Percentiles rank a stretch among this genome's conserved stretches.
These are phyloP conservation scores for Alternaria novae-zelandiae DNA, from an alignment of 2,329 filamentous ascomycete species.

Conservation along the genomic window DNA sequence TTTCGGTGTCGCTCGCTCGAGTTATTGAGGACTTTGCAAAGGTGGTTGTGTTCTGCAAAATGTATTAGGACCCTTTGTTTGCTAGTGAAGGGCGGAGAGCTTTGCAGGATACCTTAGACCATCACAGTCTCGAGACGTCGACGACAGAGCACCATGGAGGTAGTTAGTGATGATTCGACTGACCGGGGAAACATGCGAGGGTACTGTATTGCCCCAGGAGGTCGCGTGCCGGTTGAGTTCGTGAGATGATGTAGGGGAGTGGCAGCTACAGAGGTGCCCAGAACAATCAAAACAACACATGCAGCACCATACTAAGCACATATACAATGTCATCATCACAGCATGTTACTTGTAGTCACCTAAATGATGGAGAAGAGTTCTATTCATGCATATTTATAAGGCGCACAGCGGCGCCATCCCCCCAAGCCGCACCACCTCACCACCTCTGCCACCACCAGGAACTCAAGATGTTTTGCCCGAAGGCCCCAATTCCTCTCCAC, in stretches of 20 bases:
- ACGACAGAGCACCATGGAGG: neutral
- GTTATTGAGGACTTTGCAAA: neutral
- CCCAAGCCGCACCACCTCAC: neutral
- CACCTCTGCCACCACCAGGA: neutral
- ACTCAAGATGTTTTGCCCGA: neutral
- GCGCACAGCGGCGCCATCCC: neutral
- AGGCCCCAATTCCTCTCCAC: neutral
- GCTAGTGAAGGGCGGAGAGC: neutral
- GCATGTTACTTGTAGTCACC: neutral
- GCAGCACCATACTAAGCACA: neutral
- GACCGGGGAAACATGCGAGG: neutral
- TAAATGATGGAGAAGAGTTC: neutral
- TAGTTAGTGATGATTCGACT: neutral
- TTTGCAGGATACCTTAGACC: neutral
- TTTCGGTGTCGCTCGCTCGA: neutral
- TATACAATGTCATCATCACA: neutral
- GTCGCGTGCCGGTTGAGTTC: neutral
- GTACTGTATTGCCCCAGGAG: neutral
- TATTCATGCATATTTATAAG: neutral
- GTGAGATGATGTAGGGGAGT: neutral
- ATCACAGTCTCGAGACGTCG: neutral
- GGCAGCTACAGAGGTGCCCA: neutral
- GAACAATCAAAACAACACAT: neutral
- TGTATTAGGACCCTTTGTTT: neutral
- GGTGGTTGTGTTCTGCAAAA: neutral